Base-by-base conservation (phyloP, 2,329 filamentous ascomycete species). In the Ascochyta koolunga region DNA sequence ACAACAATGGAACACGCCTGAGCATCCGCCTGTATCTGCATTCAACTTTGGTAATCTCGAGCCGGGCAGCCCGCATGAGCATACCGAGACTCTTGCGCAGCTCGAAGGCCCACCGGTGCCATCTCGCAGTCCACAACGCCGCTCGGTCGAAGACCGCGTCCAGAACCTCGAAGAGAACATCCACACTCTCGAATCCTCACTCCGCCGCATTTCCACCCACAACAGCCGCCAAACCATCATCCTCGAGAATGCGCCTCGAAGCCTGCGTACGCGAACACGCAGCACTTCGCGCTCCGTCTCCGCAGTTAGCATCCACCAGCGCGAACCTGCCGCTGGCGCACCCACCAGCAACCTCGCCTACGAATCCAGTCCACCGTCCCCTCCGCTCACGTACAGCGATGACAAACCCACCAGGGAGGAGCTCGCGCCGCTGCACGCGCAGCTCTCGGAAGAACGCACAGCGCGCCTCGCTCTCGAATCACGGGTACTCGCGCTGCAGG, bases 161-260 rank as follows among this genome's bases (percentile, higher is more conserved):
- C 57, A 66, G 24, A 51, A 62, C 15, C 61, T 76, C 2, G 73
- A 76, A 57, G 62, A 59, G 36, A 68, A 61, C 29, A 61, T 72
- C 48, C 64, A 65, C 1, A 60, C 56, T 9, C 63, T 75, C 11
- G 70, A 73, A 45, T 58, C 60, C 2, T 70, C 70, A 1, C 56
- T 75, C 8, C 70, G 64, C 32, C 68, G 69, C 22, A 52, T 75
- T 19, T 70, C 70, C 9, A 66, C 68, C 7, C 69, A 67, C 55
- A 72, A 58, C 51, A 71, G 71, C 38, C 69, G 69, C 4, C 71
- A 75, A 54, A 75, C 72, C 44, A 73, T 76, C 51, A 73, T 76
- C 33, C 67, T 76, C 9, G 71, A 74, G 41, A 72, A 71, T 19
- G 67, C 71, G 31, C 72, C 73, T 4, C 69, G 67, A 38, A 71